Percentiles rank a stretch among this genome's conserved stretches.
phyloP scores from a whole-genome alignment of 352 stramenopile species.

The Globisporangium parvum region DNA sequence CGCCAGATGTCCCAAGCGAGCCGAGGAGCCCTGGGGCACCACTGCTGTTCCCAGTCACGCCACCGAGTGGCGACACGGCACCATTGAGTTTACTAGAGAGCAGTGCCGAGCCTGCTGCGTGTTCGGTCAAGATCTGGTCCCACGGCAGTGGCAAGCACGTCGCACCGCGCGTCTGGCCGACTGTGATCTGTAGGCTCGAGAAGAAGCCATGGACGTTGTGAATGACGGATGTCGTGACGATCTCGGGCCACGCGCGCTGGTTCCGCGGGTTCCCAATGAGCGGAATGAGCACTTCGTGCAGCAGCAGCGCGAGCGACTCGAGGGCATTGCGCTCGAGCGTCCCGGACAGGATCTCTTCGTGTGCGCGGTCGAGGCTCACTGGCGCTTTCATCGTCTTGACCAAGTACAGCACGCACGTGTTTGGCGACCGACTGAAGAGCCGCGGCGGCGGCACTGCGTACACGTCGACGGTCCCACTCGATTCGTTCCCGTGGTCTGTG shows the following conservation, averaged over 20 bases:
- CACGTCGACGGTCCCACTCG: conserved; percentile 43
- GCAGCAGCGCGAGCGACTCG: conserved; percentile 62
- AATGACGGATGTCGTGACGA: conserved; percentile 73
- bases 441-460: conserved; percentile 50
- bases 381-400: conserved; percentile 63
- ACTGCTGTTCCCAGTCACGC: not conserved
- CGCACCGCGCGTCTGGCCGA: conserved; percentile 75
- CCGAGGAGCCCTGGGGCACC: not conserved
- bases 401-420: conserved; percentile 59
- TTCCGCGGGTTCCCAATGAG: conserved; percentile 73
- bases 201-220: conserved; percentile 77
- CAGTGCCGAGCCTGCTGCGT: conserved; percentile 18
- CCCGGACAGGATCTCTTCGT: conserved; percentile 70
- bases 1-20: conserved; percentile 13
- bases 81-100: conserved; percentile 4
- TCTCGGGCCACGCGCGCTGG: conserved; percentile 75
- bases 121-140: conserved; percentile 65
- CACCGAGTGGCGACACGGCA: not conserved
- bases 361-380: conserved; percentile 48
- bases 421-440: conserved; percentile 26
- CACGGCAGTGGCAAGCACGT: conserved; percentile 84
- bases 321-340: conserved; percentile 72
- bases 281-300: conserved; percentile 73
- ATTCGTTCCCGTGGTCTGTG: conserved; percentile 61
- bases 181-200: conserved; percentile 83